Base-by-base conservation (phyloP, 129 eudicot genomes). In the Artemisia tridentata region DNA sequence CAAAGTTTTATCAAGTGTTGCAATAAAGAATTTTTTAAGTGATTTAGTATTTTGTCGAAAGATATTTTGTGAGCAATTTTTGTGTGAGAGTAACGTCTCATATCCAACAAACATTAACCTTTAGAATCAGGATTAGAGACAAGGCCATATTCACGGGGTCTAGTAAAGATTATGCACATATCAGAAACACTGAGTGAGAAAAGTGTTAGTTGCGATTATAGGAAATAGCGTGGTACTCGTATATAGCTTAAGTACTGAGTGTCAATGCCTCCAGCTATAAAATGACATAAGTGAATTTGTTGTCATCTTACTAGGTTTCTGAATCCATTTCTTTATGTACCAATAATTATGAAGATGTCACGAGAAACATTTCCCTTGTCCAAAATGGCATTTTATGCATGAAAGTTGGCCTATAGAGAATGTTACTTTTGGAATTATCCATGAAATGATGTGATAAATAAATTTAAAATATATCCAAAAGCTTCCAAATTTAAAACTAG, bases 351-450 rank as follows among this genome's bases (percentile, higher is more conserved):
- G 31, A 38, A 69, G 67, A 79, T 73, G 72, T 79, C 83, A 73
- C 79, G 83, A 73, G 79, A 79, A 73, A 79, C 75, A 68, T 67
- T 73, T 73, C 61, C 57, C 72, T 51, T 51, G 69, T 79, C 83
- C 71, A 62, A 34, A 73, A 79, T 59, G 71, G 75, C 75, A 50
- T 61, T 69, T 50, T 60, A 41, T 76, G 75, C 71, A 62, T 51
- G 17, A 76, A 76, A 60, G 23, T 69, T 62, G 71, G 75, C 64
- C 55, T 69, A 63, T 62, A 69, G 75, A 69, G 80, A 76, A 76
- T 76, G 75, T 76, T 76, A 76, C 55, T 51, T 75, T 75, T 76
- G 57, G 80, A 51, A 34, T 70, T 69, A 73, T 79, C 67, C 75
- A 66, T 72, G 77, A 79, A 59, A 73, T 45, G 60, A 67, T 79